These are phyloP conservation scores for Hygrophorus pudorinus DNA, from an alignment of 768 basidiomycete species.

Conservation along the genomic window DNA sequence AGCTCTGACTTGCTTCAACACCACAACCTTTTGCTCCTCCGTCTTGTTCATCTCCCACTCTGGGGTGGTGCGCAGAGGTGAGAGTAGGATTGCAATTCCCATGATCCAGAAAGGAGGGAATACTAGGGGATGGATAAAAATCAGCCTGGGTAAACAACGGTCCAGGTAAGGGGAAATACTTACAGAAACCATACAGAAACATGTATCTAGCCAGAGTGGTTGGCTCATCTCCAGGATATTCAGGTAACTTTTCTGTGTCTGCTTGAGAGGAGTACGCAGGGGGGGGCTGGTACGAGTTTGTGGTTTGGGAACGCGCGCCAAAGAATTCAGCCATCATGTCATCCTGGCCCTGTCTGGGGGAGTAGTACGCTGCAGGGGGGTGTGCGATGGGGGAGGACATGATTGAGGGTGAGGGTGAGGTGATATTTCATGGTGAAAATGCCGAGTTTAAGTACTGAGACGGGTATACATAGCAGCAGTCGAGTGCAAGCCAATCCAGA, in stretches of 20 bases:
- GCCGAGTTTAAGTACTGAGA: neutral
- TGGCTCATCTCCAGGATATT: conserved; percentile 33
- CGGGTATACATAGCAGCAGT: too few relatives aligned
- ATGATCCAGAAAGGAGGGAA: conserved; percentile 57
- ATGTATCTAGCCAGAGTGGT: conserved; percentile 49
- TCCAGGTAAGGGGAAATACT: conserved; percentile 16
- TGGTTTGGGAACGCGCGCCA: neutral
- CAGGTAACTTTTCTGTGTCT: conserved; percentile 26
- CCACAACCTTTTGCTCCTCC: conserved; percentile 34
- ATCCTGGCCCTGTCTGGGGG: neutral
- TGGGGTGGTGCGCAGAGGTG: conserved; percentile 37
- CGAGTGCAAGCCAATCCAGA: too few relatives aligned
- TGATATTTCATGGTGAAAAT: too few relatives aligned
- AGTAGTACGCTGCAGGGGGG: neutral
- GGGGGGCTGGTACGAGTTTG: conserved; percentile 8
- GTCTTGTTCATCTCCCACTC: conserved; percentile 52
- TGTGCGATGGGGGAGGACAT: neutral
- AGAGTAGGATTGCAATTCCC: conserved; percentile 44
- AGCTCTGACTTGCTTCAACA: conserved; percentile 36
- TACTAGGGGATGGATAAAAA: conserved; percentile 31
- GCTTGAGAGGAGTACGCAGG: conserved; percentile 32
- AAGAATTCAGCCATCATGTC: conserved; percentile 4
- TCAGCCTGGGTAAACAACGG: conserved; percentile 2
- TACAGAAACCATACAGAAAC: conserved; percentile 57
- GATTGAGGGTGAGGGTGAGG: too few relatives aligned